Evolutionary conservation across 192 early-diverging fungal species (phyloP).

Genomic region (Coemansia sp.): DNA sequence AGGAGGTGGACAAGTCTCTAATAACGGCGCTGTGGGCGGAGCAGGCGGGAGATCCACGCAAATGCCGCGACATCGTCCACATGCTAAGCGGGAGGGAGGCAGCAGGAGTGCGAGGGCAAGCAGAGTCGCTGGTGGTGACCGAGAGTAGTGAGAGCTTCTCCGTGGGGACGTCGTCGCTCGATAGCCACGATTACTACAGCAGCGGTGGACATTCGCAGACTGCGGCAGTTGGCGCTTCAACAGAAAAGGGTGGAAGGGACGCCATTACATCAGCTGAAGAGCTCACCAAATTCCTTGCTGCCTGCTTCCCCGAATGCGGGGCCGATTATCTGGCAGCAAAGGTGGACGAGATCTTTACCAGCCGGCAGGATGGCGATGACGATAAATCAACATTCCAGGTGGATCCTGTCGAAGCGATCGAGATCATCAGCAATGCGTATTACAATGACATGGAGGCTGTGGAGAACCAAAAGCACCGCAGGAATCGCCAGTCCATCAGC

Average conservation of each 20-base stretch:
- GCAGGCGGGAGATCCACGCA: conserved; percentile 22
- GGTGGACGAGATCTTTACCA: conserved; percentile 21
- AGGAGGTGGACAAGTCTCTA: conserved; percentile 36
- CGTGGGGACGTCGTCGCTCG: neutral
- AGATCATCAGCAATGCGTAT: conserved; percentile 42
- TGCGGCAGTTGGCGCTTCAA: too few species aligned
- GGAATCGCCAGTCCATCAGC: neutral
- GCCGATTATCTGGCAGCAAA: conserved; percentile 34
- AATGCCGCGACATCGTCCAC: conserved; percentile 43
- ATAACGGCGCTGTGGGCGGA: conserved; percentile 48
- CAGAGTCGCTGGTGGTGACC: neutral
- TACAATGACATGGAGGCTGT: conserved; percentile 45
- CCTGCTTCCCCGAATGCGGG: conserved; percentile 53
- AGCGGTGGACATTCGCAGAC: too few species aligned
- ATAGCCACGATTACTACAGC: neutral
- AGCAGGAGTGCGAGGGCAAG: neutral
- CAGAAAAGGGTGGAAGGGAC: too few species aligned
- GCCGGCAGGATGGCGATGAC: neutral
- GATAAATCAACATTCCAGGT: conserved; percentile 16
- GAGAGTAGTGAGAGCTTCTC: conserved; percentile 3
- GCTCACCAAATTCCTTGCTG: conserved; percentile 31
- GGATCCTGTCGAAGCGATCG: conserved; percentile 49
- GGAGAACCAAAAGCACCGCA: conserved; percentile 30
- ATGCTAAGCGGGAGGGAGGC: conserved; percentile 35
- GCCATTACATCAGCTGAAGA: conserved; percentile 33